A percentile compares a stretch with the other conserved stretches of the same genome.
These are phyloP conservation scores for Cucumis hystrix DNA, from an alignment of 306 rosid genomes.

Conservation along the genomic window DNA sequence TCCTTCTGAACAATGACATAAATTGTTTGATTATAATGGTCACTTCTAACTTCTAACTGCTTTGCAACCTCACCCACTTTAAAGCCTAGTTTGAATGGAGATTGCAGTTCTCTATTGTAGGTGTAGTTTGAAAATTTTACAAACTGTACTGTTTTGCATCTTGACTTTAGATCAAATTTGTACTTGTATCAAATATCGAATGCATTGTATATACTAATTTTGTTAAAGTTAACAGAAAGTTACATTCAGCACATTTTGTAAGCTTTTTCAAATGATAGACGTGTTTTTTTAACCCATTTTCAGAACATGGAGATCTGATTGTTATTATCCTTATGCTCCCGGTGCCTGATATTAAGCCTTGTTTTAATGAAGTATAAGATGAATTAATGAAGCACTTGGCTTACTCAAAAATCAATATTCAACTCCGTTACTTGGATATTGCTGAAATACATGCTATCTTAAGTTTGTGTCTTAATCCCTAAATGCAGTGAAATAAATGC, in stretches of 20 bases:
- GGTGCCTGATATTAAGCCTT: background rate
- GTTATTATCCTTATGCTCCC: background rate
- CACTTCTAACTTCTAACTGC: background rate
- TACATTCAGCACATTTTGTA: background rate
- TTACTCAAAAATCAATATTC: background rate
- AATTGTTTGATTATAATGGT: background rate
- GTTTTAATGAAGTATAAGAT: background rate
- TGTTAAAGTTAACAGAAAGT: background rate
- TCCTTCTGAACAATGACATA: background rate
- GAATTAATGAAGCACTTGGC: background rate
- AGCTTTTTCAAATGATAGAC: background rate
- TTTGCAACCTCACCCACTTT: background rate
- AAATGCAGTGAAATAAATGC: constrained; percentile 63
- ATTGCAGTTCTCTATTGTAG: background rate
- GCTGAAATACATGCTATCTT: background rate
- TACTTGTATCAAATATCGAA: background rate
- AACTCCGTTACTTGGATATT: background rate
- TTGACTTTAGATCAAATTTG: background rate
- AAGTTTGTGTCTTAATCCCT: background rate
- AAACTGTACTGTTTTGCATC: background rate
- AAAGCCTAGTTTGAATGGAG: background rate
- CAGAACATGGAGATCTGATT: background rate
- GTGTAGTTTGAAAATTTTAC: background rate
- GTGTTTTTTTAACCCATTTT: background rate
- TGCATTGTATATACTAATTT: background rate